phyloP scores from a whole-genome alignment of 1,284 basidiomycete genomes.

The Anthracocystis walkeri region DNA sequence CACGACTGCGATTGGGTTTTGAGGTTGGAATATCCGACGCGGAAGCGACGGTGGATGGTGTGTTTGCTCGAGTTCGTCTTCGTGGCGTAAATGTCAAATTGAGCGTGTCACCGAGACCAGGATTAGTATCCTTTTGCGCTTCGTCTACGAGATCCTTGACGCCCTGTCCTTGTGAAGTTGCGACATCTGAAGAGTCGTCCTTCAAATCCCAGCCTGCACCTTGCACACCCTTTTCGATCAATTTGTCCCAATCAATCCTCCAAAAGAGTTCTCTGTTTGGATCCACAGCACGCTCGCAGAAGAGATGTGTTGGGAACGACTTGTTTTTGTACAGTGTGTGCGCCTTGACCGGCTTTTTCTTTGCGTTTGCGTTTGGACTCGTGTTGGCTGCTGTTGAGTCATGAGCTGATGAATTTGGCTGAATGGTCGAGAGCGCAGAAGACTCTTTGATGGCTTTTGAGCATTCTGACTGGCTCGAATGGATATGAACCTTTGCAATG shows the following conservation, averaged over 20 bases:
- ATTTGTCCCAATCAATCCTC: constrained; percentile 46
- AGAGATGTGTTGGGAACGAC: constrained; percentile 48
- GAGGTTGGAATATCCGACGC: constrained; percentile 9
- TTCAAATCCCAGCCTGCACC: constrained; percentile 51
- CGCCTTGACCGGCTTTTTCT: constrained; percentile 19
- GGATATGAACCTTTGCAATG: constrained; percentile 41
- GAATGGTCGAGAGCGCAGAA: constrained; percentile 21
- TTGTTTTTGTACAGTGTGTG: constrained; percentile 43
- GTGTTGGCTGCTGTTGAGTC: neutral
- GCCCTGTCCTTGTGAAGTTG: constrained; percentile 40
- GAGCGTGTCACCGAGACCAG: neutral
- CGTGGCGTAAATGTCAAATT: neutral
- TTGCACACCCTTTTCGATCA: constrained; percentile 39
- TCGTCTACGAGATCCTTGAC: constrained; percentile 54
- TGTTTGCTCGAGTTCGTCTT: constrained; percentile 16
- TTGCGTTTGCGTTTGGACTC: neutral
- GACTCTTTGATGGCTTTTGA: constrained; percentile 36
- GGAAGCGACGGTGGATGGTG: constrained; percentile 25
- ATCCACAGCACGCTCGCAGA: constrained; percentile 54
- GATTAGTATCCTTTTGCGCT: constrained; percentile 20
- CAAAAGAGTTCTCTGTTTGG: constrained; percentile 55
- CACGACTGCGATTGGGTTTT: constrained; percentile 12
- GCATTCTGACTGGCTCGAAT: constrained; percentile 27
- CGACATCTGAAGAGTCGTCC: constrained; percentile 45
- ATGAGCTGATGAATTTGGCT: constrained; percentile 7